Percentiles rank a stretch among this genome's conserved stretches.
Evolutionary conservation across 208 protist genomes (phyloP).

Genomic region (Crithidia acanthocephali): DNA sequence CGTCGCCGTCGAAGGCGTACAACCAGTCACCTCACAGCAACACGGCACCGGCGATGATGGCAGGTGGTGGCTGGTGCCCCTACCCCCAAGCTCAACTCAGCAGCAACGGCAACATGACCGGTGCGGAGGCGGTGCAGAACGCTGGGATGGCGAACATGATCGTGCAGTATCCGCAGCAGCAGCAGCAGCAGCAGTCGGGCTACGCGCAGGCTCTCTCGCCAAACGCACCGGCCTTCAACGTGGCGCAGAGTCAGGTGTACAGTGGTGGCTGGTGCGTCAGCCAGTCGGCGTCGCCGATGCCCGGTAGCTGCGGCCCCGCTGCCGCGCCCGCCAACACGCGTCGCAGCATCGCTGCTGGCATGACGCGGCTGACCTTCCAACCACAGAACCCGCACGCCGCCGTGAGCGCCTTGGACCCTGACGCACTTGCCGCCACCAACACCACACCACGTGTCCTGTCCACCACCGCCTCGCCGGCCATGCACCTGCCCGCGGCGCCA

Average conservation of each 20-base stretch:
- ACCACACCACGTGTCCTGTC: slow-evolving; percentile 7
- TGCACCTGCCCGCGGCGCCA: not conserved
- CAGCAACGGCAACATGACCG: too few species aligned
- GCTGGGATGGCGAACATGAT: not conserved
- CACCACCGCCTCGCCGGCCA: slow-evolving; percentile 7
- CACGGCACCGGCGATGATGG: not conserved
- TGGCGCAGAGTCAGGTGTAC: not conserved
- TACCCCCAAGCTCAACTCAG: not conserved
- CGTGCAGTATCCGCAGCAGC: too few species aligned
- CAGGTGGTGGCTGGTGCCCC: not conserved
- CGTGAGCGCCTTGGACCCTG: not conserved
- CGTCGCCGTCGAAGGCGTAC: not conserved
- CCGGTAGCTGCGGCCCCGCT: not conserved
- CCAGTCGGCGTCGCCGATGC: not conserved
- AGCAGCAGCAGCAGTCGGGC: not conserved
- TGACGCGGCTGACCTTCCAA: slow-evolving; percentile 3
- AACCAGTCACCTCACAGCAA: not conserved
- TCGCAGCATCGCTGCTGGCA: not conserved
- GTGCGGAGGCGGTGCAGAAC: not conserved
- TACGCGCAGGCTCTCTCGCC: not conserved
- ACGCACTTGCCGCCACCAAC: slow-evolving; percentile 1
- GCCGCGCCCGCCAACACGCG: not conserved
- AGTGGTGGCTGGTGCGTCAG: not conserved
- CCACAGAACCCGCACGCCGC: not conserved
- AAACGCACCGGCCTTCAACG: not conserved